phyloP scores from a whole-genome alignment of 2,329 filamentous ascomycete genomes.

The Xenoacremonium recifei region DNA sequence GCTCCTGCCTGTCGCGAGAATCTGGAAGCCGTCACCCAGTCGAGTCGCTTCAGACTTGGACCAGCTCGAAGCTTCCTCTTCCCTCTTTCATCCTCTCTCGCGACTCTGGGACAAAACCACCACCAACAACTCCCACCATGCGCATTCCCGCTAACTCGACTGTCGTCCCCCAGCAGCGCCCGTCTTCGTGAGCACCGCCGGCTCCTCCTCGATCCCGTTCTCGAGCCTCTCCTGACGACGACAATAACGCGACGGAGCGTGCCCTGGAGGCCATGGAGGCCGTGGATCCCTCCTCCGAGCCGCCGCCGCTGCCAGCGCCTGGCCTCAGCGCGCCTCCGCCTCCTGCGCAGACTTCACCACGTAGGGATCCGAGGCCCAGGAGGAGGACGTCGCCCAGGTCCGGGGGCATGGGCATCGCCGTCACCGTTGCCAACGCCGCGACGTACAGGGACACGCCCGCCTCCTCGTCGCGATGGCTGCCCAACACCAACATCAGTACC shows the following conservation, averaged over 20 bases:
- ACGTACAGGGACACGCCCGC: conserved; percentile 10
- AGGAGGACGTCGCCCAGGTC: conserved; percentile 17
- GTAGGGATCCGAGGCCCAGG: conserved; percentile 23
- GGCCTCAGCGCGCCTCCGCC: conserved; percentile 26
- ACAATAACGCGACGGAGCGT: conserved; percentile 15
- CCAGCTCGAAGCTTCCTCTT: too few relatives aligned
- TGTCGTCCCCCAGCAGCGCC: conserved; percentile 20
- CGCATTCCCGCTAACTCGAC: conserved; percentile 21
- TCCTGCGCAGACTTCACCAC: conserved; percentile 18
- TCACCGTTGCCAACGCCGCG: conserved; percentile 12
- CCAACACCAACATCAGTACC: too few relatives aligned
- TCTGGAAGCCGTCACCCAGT: too few relatives aligned
- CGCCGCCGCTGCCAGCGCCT: conserved; percentile 26
- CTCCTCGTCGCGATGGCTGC: too few relatives aligned
- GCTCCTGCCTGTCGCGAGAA: too few relatives aligned
- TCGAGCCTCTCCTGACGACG: conserved; percentile 17
- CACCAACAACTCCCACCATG: not conserved
- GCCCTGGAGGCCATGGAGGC: conserved; percentile 29
- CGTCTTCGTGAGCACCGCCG: conserved; percentile 24
- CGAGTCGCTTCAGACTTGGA: too few relatives aligned
- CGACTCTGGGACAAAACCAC: not conserved
- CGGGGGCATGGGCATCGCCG: conserved; percentile 10
- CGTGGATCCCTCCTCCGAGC: conserved; percentile 18
- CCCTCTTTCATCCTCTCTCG: not conserved
- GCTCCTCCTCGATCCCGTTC: conserved; percentile 11